Base-by-base conservation (phyloP, 345 rosid genomes). In the Eucalyptus marginata region DNA sequence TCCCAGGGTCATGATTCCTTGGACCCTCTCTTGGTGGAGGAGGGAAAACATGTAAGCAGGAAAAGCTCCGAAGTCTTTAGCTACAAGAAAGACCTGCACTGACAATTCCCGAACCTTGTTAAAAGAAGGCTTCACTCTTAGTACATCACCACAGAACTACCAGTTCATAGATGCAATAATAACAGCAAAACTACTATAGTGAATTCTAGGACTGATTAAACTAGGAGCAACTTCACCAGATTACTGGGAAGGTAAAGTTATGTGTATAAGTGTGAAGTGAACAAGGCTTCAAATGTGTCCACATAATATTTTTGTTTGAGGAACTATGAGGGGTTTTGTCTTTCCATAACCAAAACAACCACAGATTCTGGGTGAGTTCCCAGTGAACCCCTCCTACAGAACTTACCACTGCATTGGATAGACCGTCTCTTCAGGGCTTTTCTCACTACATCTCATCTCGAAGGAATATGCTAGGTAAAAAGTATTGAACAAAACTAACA, bases 1-100 rank as follows among this genome's bases (percentile, higher is more conserved):
- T 62, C 97, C 97, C 44, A 95, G 5, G n/a, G 95, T 92, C 31
- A 94, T 54, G 49, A 95, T 79, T 6, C 95, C 94, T 4, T 89
- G 79, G n/a, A 93, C 92, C 87, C 96, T 92, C 15, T 92, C 93
- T 1, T 93, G 95, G 40, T 95, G 93, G 71, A 90, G 86, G n/a
- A 92, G 89, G 43, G 95, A 89, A 68, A 95, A 85, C 6, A 12
- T 2, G 89, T 92, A 95, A 8, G 94, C 95, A 5, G 91, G 79
- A 87, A 89, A 25, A 36, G 87, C 92, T 87, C 96, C 97, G 47
- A 90, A 94, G 90, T 94, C 96, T 88, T 94, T 94, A 5, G 90
- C 96, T 24, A 94, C 91, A 52, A 94, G 84, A 88, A 92, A 94
- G 44, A 93, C 97, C 96, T 94, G 88, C 44, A 86, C 36, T 54